Evolutionary conservation across 352 stramenopile species (phyloP).

Genomic region (Globisporangium carolinianum): DNA sequence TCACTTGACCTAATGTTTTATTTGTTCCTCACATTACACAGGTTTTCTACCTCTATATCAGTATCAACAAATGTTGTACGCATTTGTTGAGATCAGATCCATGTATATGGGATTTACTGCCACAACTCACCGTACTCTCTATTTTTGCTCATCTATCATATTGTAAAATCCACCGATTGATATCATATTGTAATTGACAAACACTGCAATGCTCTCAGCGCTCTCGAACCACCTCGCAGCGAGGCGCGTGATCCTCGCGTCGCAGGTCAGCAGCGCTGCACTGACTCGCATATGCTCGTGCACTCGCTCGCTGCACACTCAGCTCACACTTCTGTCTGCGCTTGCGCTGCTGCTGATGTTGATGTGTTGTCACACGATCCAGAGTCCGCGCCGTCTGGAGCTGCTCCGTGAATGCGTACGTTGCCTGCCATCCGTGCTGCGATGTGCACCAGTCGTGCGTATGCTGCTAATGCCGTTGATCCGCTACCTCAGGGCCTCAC

Average conservation of each 20-base stretch:
- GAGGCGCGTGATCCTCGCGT: slow-evolving; percentile 66
- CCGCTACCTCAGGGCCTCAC: slow-evolving; percentile 33
- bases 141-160: too few relatives aligned
- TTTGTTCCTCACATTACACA: too few relatives aligned
- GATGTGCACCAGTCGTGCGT: not conserved
- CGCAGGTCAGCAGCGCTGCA: slow-evolving; percentile 23
- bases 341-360: not conserved
- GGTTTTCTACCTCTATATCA: too few relatives aligned
- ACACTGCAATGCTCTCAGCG: slow-evolving; percentile 35
- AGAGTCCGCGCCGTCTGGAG: slow-evolving; percentile 72
- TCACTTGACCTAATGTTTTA: too few relatives aligned
- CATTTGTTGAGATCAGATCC: too few relatives aligned
- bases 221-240: slow-evolving; percentile 33
- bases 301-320: not conserved
- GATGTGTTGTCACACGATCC: not conserved
- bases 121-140: too few relatives aligned
- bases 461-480: not conserved
- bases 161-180: too few relatives aligned
- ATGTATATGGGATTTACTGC: too few relatives aligned
- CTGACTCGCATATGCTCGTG: not conserved
- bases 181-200: too few relatives aligned
- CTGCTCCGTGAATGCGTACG: slow-evolving; percentile 66
- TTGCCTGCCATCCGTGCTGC: not conserved
- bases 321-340: not conserved
- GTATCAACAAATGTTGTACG: too few relatives aligned